Evolutionary conservation across 2,329 filamentous ascomycete genomes (phyloP).

Genomic region (Dryadomyces quercivorus): DNA sequence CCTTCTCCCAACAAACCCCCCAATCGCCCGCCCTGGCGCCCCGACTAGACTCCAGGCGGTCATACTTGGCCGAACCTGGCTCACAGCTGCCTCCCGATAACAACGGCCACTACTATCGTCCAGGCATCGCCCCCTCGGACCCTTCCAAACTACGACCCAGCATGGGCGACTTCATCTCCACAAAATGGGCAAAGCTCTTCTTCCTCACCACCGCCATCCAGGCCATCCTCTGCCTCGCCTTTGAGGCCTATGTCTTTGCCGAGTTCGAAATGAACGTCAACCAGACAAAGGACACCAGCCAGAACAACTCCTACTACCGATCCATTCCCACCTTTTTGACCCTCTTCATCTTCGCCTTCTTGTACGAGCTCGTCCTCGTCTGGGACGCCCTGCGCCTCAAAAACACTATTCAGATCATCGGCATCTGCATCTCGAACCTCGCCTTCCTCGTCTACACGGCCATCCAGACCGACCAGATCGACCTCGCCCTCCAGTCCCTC

Average conservation of each 20-base stretch:
- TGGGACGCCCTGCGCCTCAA: constrained; percentile 91
- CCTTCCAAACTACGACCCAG: constrained; percentile 21
- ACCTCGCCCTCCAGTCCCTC: constrained; percentile 54
- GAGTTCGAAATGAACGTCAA: constrained; percentile 59
- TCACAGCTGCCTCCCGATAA: constrained; percentile 19
- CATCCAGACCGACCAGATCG: constrained; percentile 85
- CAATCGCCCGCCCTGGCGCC: constrained; percentile 30
- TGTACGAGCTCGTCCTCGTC: constrained; percentile 81
- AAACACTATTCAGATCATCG: constrained; percentile 98
- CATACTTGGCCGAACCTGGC: constrained; percentile 25
- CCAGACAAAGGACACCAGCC: constrained; percentile 28
- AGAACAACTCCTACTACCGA: constrained; percentile 42
- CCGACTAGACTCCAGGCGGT: constrained; percentile 31
- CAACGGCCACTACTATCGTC: constrained; percentile 21
- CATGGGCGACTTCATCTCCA: constrained; percentile 66
- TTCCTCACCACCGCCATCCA: constrained; percentile 63
- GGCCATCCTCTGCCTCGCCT: constrained; percentile 64
- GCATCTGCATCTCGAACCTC: constrained; percentile 83
- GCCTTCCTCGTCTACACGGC: constrained; percentile 86
- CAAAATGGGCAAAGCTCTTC: constrained; percentile 82
- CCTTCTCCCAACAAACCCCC: neutral
- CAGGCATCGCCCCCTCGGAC: constrained; percentile 20
- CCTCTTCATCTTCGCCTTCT: constrained; percentile 92
- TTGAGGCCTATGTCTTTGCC: constrained; percentile 90
- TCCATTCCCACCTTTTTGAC: constrained; percentile 92